A percentile compares a stretch with the other conserved stretches of the same genome.
phyloP scores from a whole-genome alignment of 345 rosid species.

The Odontarrhena argentea region DNA sequence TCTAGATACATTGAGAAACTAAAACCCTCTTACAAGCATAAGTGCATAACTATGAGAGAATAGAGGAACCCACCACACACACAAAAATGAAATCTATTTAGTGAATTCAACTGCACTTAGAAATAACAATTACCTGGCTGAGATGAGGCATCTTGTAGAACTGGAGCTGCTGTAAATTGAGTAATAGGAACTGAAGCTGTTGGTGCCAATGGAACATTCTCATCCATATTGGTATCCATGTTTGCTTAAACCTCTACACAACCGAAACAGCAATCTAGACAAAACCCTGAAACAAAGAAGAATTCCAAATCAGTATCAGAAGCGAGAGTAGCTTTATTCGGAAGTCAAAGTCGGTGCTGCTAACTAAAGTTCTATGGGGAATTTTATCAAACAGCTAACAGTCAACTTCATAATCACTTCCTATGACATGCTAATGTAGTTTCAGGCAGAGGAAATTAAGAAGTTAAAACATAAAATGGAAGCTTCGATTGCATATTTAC shows the following conservation, averaged over 20 bases:
- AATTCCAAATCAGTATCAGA: too few species aligned
- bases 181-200: conserved; percentile 41
- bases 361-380: conserved; percentile 18
- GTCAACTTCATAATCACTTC: conserved; percentile 14
- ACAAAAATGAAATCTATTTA: neutral
- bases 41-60: neutral
- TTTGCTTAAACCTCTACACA: conserved; percentile 31
- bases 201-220: conserved; percentile 44
- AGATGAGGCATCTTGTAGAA: conserved; percentile 41
- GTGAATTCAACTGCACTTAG: neutral
- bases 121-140: conserved; percentile 34
- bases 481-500: neutral
- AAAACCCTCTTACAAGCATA: neutral
- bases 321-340: neutral
- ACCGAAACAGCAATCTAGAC: conserved; percentile 20
- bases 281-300: conserved; percentile 22
- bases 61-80: neutral
- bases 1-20: conserved; percentile 2
- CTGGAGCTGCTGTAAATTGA: conserved; percentile 40
- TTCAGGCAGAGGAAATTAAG: neutral
- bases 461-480: neutral
- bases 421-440: neutral
- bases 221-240: conserved; percentile 70
- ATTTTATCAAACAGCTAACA: conserved; percentile 30
- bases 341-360: neutral